Evolutionary conservation across 345 rosid species (phyloP), one percentile per base, ranked within the genome.

Genomic region (Hibiscus trionum): DNA sequence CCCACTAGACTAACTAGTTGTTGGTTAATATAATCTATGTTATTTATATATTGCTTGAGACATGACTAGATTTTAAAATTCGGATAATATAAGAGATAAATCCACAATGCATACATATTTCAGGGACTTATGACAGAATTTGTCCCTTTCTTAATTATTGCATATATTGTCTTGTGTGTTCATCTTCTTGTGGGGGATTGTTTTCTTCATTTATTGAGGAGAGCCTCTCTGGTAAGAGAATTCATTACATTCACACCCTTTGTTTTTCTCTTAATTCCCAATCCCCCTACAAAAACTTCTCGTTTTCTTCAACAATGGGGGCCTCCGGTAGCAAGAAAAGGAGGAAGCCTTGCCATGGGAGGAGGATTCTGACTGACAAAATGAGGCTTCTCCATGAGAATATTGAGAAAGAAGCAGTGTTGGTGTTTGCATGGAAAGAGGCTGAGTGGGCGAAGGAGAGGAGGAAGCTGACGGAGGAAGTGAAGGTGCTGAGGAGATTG

Each of bases 391-490:
- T 82, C 16, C 81, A 83, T 60, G 88, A 76, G 74, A 78, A 56
- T 1, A 55, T 2, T 11, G 50, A 46, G 50, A 46, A 78, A 64
- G 88, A 88, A 55, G 69, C 76, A 64, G 65, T 2, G 44, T 7
- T 77, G 77, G 76, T 75, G 31, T 80, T 81, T 72, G 80, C 90
- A 3, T 76, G 84, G 31, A 87, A 82, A 61, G 90, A 88, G 61
- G 88, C 74, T 4, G 91, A 89, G 79, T 88, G 97, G 97, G 79
- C 81, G 73, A 86, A 75, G 62, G 92, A 91, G 82, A 88, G 83
- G 78, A 88, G 77, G 87, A 87, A 68, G 74, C 82, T 90, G 5
- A 84, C 81, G 75, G 96, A 85, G 69, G 91, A 88, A 61, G 86
- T 82, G 71, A 88, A 78, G 85, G 82, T 76, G 65, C 69, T 91